phyloP scores from a whole-genome alignment of 1,139 yeast genomes.

The Ogataea hybrid region DNA sequence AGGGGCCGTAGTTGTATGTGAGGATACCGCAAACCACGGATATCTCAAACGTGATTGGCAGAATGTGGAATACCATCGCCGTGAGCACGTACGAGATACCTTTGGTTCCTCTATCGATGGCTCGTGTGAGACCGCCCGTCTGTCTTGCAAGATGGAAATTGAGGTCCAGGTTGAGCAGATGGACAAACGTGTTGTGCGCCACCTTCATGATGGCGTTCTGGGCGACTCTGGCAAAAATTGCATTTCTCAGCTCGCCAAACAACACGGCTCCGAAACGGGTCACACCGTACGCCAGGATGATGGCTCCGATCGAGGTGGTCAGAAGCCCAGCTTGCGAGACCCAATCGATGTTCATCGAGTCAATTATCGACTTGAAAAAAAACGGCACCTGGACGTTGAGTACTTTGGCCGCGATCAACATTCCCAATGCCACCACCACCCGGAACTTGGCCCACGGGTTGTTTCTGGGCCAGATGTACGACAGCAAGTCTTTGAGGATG shows the following conservation, averaged over 20 bases:
- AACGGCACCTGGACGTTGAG: constrained; percentile 96
- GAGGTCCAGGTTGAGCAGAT: constrained; percentile 78
- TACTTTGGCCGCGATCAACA: constrained; percentile 76
- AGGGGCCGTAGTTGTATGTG: constrained; percentile 85
- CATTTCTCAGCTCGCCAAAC: constrained; percentile 92
- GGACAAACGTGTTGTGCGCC: constrained; percentile 83
- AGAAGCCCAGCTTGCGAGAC: constrained; percentile 56
- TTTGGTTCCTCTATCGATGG: constrained; percentile 96
- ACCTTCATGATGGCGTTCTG: constrained; percentile 92
- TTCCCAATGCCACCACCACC: constrained; percentile 69
- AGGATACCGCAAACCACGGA: constrained; percentile 90
- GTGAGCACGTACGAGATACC: constrained; percentile 91
- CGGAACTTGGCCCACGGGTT: constrained; percentile 69
- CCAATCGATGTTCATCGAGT: constrained; percentile 93
- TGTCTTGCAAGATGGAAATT: constrained; percentile 89
- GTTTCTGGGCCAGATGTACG: constrained; percentile 89
- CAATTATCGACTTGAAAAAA: constrained; percentile 84
- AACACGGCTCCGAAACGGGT: constrained; percentile 93
- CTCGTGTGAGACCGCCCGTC: constrained; percentile 94
- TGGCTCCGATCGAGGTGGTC: constrained; percentile 63
- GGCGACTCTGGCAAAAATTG: constrained; percentile 92
- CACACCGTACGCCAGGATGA: constrained; percentile 86
- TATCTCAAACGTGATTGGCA: constrained; percentile 91
- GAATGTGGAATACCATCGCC: constrained; percentile 95
- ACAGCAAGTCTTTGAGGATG: constrained; percentile 59